Percentiles rank a stretch among this genome's conserved stretches.
Conservation (phyloP, 768 basidiomycete species). For the Pulveroboletus sp. region DNA sequence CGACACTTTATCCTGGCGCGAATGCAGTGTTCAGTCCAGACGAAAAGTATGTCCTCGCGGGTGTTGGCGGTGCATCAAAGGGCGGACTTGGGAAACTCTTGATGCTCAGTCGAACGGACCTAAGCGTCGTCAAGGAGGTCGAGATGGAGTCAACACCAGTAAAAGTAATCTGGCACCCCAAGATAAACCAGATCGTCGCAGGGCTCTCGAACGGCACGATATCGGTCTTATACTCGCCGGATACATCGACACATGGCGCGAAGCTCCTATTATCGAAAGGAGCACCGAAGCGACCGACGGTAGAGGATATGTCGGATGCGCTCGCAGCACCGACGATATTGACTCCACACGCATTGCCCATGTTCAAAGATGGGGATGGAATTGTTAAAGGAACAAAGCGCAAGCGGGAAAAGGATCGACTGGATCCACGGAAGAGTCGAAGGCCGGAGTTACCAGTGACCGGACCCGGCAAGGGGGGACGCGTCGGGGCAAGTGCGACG, state of each 20-base stretch:
- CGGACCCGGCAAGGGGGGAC: slow-evolving; percentile 89
- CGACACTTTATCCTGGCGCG: slow-evolving; percentile 84
- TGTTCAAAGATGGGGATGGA: slow-evolving; percentile 79
- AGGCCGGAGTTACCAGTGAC: slow-evolving; percentile 89
- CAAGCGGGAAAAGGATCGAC: slow-evolving; percentile 82
- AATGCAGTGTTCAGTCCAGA: slow-evolving; percentile 96
- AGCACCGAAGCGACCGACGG: slow-evolving; percentile 72
- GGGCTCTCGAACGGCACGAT: slow-evolving; percentile 86
- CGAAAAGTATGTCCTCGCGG: slow-evolving; percentile 84
- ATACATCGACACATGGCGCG: slow-evolving; percentile 85
- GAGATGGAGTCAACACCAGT: slow-evolving; percentile 78
- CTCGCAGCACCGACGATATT: slow-evolving; percentile 82
- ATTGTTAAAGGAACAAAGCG: slow-evolving; percentile 75
- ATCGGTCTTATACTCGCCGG: slow-evolving; percentile 88
- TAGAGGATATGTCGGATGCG: slow-evolving; percentile 87
- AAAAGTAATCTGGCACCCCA: slow-evolving; percentile 90
- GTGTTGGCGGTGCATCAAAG: slow-evolving; percentile 63
- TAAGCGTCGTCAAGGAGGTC: slow-evolving; percentile 65
- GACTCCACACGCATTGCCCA: slow-evolving; percentile 87
- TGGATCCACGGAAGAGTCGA: slow-evolving; percentile 87
- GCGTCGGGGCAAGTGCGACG: slow-evolving; percentile 94
- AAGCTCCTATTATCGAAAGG: slow-evolving; percentile 86
- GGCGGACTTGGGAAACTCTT: slow-evolving; percentile 67
- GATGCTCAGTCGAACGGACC: slow-evolving; percentile 64
- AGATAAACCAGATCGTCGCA: slow-evolving; percentile 93